Evolutionary conservation across 441 rosid genomes (phyloP), one percentile per base, ranked within the genome.

Genomic region (Erodium texanum): DNA sequence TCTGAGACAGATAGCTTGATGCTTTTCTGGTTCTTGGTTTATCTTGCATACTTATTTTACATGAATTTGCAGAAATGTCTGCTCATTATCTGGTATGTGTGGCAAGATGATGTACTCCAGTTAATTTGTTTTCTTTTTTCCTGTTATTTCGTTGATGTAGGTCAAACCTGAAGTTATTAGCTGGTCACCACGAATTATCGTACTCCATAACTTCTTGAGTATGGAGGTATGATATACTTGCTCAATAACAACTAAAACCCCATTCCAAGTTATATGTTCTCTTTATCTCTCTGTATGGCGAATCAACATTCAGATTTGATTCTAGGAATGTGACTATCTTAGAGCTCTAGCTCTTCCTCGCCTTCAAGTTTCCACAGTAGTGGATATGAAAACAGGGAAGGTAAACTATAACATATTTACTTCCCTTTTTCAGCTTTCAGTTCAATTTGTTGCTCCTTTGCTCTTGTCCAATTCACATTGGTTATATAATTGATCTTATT

Each of bases 341-440:
- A 36, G 43, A 36, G 43, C 43, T 36, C 43, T 36, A 8, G 43
- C 43, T 36, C 43, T 36, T 36, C 43, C 43, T 4, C 2, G 43
- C 43, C 43, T 36, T 36, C 43, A 36, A 36, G 43, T 36, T 0
- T 93, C 99, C 65, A 89, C 93, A 11, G 99, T 93, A 68, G 97
- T 93, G 69, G 99, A 93, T 83, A 36, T 78, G 15, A 88, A 70
- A 81, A 93, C 99, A 0, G 97, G 99, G 76, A 88, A 93, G 93
- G 97, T 89, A 82, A 5, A 23, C 64, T 71, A 34, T 48, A 58
- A 15, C 66, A 41, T 23, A 24, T 23, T n/a, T n/a, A n/a, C n/a
- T n/a, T n/a, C n/a, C n/a, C n/a, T n/a, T n/a, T n/a, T n/a, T n/a
- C n/a, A n/a, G n/a, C n/a, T n/a, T n/a, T n/a, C n/a, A n/a, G n/a